Evolutionary conservation across 2,329 filamentous ascomycete genomes (phyloP), one percentile per base, ranked within the genome.

Genomic region (Colletotrichum sp.): DNA sequence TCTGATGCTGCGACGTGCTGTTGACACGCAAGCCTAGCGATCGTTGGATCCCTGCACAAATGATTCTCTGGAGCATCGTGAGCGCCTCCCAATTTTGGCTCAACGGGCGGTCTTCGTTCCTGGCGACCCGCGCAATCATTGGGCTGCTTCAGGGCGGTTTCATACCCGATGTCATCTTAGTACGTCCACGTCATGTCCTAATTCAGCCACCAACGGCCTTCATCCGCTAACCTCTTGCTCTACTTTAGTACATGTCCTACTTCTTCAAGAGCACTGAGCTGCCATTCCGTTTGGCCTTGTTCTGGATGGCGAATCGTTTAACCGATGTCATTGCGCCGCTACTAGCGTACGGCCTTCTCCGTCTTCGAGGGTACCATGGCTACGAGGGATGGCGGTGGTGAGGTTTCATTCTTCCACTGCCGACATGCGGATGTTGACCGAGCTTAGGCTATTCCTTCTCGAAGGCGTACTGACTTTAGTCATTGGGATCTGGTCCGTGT

Each of bases 101-200:
- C 3, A 80, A 71, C 1, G 85, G 85, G 0, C 79, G 83, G 16
- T 76, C 79, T 3, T 84, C 84, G 4, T 88, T 87, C 76, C 79
- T 87, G 3, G 80, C 80, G 16, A 84, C 82, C 13, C 82, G 86
- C 6, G 80, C 82, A 1, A 78, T 88, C 12, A 79, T 88, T 1
- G 87, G 84, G 3, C 79, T 87, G 1, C 80, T 88, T 1, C 86
- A 88, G 61, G 87, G 87, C 3, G 86, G 87, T 2, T 88, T 88
- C 72, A 88, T 88, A 30, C 87, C 60, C 61, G 72, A 64, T 63
- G 68, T 77, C 3, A 77, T 80, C 13, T 76, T 80, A 32, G 66
- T 68, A 39, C 32, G 30, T 39, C 32, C 30, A 36, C 32, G 12
- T 36, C 21, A 36, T 39, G n/a, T 16, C 24, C 60, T 26, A 15